Evolutionary conservation across 2,329 filamentous ascomycete genomes (phyloP).

Genomic region (Teratosphaeria nubilosa): DNA sequence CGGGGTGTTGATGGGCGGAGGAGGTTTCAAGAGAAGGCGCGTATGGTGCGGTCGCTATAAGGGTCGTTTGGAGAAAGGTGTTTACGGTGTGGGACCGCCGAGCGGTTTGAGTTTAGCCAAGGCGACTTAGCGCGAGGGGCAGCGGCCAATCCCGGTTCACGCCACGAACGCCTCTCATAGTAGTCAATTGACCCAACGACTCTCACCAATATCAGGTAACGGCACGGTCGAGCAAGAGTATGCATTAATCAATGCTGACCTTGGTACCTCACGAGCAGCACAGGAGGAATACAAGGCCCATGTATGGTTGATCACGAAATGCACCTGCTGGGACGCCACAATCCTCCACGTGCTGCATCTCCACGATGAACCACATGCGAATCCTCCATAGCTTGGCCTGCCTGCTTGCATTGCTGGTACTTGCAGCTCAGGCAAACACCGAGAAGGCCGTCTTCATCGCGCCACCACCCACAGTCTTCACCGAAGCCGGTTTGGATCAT

Average conservation of each 20-base stretch:
- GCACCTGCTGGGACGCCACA: not conserved
- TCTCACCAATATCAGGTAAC: not conserved
- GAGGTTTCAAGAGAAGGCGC: not conserved
- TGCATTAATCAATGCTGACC: not conserved
- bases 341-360: slow-evolving; percentile 7
- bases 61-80: slow-evolving; percentile 6
- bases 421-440: slow-evolving; percentile 54
- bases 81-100: slow-evolving; percentile 6
- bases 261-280: not conserved
- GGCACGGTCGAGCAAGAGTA: not conserved
- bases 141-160: not conserved
- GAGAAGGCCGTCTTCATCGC: slow-evolving; percentile 86
- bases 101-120: not conserved
- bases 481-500: not conserved
- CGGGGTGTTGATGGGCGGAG: not conserved
- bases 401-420: slow-evolving; percentile 19
- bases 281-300: not conserved
- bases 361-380: slow-evolving; percentile 1
- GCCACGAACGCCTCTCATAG: not conserved
- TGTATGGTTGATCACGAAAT: not conserved
- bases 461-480: slow-evolving; percentile 39
- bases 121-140: not conserved
- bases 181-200: not conserved
- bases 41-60: slow-evolving; percentile 2
- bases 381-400: slow-evolving; percentile 10